Base-by-base conservation (phyloP, 805 yeast genomes). In the Metschnikowia colocasiae region DNA sequence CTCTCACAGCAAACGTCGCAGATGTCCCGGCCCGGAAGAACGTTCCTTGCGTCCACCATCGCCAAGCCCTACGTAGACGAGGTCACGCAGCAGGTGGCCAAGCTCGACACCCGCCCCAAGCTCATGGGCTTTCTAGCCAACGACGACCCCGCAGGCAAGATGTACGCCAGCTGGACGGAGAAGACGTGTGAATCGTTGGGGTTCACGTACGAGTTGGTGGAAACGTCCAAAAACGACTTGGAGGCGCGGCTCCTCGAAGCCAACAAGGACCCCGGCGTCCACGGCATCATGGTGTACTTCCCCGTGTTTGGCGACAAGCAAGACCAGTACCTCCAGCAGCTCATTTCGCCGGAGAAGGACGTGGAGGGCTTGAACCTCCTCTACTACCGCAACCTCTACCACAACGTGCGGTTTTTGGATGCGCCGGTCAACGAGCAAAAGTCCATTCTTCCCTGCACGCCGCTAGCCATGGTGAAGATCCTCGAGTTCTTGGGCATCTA, bases 251-350 rank as follows among this genome's bases (percentile, higher is more conserved):
- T 94, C 50, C 78, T 90, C 40, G 81, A 78, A 35, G 97, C 98
- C 49, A 94, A 94, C 64, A 72, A 74, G 25, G 92, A 91, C 60
- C 80, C 77, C 46, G 56, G 63, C 0, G 87, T 92, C 33, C 83
- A 90, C 62, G 99, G 98, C 20, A 94, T 94, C 55, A 90, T 94
- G 87, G 92, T 94, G 13, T 94, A 94, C 65, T 94, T 92, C 78
- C 99, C 99, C 0, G 98, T 94, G 2, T 94, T 88, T 67, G 97
- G 96, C 3, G 87, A 88, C 62, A 80, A 87, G 49, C 98, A 94
- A 68, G 99, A 94, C 67, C 96, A 87, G 67, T 94, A 94, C 65
- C 68, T 94, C 48, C 98, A 94, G 69, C 98, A 94, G 68, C 86
- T 90, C 51, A 91, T 94, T 16, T 73, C 90, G n/a, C 74, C 83